Base-by-base conservation (phyloP, 148 eudicot genomes). In the Agrostemma githago region DNA sequence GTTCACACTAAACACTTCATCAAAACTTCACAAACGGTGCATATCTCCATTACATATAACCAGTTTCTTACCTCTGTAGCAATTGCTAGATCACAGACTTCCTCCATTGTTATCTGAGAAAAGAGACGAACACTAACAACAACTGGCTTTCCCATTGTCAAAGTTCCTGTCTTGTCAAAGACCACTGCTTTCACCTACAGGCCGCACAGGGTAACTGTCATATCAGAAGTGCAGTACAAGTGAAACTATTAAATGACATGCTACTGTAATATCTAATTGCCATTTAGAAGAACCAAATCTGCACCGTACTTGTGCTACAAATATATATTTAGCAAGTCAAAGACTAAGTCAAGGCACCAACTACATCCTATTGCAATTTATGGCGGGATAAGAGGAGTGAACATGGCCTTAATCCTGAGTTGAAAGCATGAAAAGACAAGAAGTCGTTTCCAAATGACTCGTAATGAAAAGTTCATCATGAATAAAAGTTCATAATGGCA, bases 141-240 rank as follows among this genome's bases (percentile, higher is more conserved):
- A 67, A 82, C 73, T 69, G 98, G 98, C 79, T 90, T 95, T 77
- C 98, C 98, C 74, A 86, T 66, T 20, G 98, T 95, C 84, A 95
- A 77, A n/a, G 98, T 95, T 58, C 98, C 98, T 16, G 98, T 95
- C 85, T 95, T 95, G 80, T 95, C 98, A 74, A 95, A 95, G 57
- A 92, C 92, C 74, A 92, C 88, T 61, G 85, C 83, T 76, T 84
- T 92, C 61, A 95, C 90, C 98, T 95, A 82, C 83, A 86, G 15
- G 62, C 92, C 90, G 97, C 92, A 82, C 83, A 86, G 15, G 62
- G 66, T 72, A 11, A 64, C 3, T 20, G 26, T 66, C 20, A 67
- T 59, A 72, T 66, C 54, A 80, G 54, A 8, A 48, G 14, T 38
- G 38, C 20, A 59, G 65, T 68, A 42, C 46, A n/a, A 66, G 44